phyloP scores from a whole-genome alignment of 495 filamentous ascomycete species.

The Penicillium nucicola region DNA sequence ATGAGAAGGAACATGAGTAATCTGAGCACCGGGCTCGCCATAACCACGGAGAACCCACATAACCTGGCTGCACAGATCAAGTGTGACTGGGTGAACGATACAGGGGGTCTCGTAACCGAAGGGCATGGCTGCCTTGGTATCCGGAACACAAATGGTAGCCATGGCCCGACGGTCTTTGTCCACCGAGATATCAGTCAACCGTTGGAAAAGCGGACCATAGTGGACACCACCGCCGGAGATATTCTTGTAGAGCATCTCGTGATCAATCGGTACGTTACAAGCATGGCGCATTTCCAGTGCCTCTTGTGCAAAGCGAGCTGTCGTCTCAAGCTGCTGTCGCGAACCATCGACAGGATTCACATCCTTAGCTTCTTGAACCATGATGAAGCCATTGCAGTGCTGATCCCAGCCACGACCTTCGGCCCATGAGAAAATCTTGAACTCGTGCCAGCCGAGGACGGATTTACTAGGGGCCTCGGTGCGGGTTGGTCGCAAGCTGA shows the following conservation, averaged over 20 bases:
- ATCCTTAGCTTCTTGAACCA: conserved; percentile 24
- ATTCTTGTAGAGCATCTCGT: conserved; percentile 17
- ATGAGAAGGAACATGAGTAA: conserved; percentile 19
- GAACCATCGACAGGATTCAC: conserved; percentile 24
- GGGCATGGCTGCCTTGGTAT: conserved; percentile 49
- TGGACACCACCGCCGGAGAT: conserved; percentile 27
- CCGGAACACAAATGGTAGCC: conserved; percentile 35
- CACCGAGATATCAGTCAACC: conserved; percentile 25
- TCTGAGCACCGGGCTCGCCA: conserved; percentile 11
- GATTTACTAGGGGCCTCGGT: conserved; percentile 20
- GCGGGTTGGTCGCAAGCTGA: conserved; percentile 21
- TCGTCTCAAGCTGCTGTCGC: conserved; percentile 3
- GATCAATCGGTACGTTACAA: conserved; percentile 12
- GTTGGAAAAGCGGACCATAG: conserved; percentile 35
- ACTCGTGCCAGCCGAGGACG: conserved; percentile 42
- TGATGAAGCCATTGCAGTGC: conserved; percentile 39
- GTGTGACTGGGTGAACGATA: conserved; percentile 42
- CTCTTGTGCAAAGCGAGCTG: neutral
- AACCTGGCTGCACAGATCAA: conserved; percentile 44
- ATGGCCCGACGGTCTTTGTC: conserved; percentile 12
- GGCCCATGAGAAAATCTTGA: conserved; percentile 34
- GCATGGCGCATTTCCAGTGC: conserved; percentile 2
- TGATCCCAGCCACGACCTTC: conserved; percentile 37
- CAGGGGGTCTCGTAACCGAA: conserved; percentile 38
- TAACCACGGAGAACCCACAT: conserved; percentile 26